Evolutionary conservation across 352 stramenopile genomes (phyloP), one percentile per base, ranked within the genome.

Genomic region (Phytophthora constricta): DNA sequence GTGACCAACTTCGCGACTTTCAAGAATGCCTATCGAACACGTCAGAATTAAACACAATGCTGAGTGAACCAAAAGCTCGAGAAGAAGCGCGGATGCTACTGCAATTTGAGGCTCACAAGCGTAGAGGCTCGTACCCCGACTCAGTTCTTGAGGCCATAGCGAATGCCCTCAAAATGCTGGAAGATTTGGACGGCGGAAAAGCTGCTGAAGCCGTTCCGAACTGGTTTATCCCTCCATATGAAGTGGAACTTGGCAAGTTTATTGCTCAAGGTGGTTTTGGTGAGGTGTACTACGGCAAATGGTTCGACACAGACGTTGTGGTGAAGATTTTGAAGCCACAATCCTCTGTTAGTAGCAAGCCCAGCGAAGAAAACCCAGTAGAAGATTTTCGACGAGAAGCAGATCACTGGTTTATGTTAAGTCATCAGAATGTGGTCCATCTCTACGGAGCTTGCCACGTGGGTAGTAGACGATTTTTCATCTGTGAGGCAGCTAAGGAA

Each of bases 361-460:
- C 31, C 7, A 41, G 50, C 11, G 43, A 22, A 56, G 52, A 68
- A 46, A 61, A 72, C 33, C 23, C 55, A 22, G 62, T 70, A 41
- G 47, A 62, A n/a, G 25, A 66, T n/a, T 79, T 79, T 47, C 55
- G 55, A 23, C 41, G 57, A 9, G 72, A 77, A 45, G 72, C 64
- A 5, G 55, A 69, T 31, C 55, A 74, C 39, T 80, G 72, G 68
- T 72, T 72, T 47, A 65, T 64, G 26, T 54, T 80, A 16, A 69
- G 68, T 28, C 72, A 80, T 23, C 67, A 69, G 43, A 71, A 79
- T 25, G 48, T 77, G 10, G 59, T 79, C 14, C 55, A 71, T n/a
- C 57, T 79, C 45, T 79, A 72, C 23, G 72, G 68, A 23, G 63
- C 72, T 1, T 78, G 65, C 27, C 70, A 78, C 23, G 62, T 78